Conservation (phyloP, 768 basidiomycete species). For the Tylopilus rubrobrunneus region DNA sequence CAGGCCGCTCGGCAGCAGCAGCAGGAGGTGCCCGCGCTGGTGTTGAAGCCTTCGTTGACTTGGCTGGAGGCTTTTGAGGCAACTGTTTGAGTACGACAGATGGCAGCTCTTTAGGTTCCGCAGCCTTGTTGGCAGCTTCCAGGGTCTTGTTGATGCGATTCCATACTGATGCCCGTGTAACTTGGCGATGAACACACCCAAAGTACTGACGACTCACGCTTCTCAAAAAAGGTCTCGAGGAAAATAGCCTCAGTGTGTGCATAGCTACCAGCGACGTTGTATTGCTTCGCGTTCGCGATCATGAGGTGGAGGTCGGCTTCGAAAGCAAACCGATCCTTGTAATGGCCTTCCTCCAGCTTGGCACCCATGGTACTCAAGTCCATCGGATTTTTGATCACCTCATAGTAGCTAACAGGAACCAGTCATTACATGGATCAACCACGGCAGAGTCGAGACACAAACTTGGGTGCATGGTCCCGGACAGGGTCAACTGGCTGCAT, state of each 20-base stretch:
- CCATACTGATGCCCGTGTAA: constrained; percentile 62
- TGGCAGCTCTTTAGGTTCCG: constrained; percentile 24
- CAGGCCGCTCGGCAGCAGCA: constrained; percentile 26
- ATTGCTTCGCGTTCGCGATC: constrained; percentile 81
- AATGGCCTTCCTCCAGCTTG: constrained; percentile 83
- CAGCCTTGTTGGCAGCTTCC: constrained; percentile 55
- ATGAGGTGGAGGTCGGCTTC: constrained; percentile 85
- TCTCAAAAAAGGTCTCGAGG: constrained; percentile 81
- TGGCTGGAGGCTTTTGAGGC: constrained; percentile 17
- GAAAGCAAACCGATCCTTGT: constrained; percentile 80
- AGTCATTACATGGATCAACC: constrained; percentile 1
- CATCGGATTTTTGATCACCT: constrained; percentile 90
- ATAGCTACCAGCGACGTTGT: constrained; percentile 70
- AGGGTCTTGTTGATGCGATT: constrained; percentile 79
- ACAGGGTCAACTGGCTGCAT: constrained; percentile 94
- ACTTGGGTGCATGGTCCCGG: constrained; percentile 87
- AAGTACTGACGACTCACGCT: constrained; percentile 50
- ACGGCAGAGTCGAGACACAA: constrained; percentile 7
- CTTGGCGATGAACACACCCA: constrained; percentile 7
- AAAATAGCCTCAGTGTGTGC: constrained; percentile 73
- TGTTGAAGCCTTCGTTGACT: constrained; percentile 6
- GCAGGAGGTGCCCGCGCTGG: constrained; percentile 15
- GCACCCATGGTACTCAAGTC: constrained; percentile 86
- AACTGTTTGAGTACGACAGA: constrained; percentile 23
- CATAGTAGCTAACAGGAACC: constrained; percentile 68